Conservation (phyloP, 352 stramenopile genomes). For the Pelagophyceae sp. region DNA sequence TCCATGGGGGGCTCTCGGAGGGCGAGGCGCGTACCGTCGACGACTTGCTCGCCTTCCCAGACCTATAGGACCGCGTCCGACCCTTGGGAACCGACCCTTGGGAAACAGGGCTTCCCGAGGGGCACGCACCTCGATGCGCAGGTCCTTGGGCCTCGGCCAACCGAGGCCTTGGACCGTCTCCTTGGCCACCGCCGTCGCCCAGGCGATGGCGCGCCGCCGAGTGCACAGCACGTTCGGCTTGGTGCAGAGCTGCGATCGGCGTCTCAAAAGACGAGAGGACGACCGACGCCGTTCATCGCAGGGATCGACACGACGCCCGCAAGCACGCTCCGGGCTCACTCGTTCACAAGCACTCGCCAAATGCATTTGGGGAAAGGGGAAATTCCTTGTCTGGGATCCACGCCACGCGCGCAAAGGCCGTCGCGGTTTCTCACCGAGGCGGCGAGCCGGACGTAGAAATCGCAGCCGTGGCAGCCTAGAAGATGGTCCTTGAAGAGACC, state of each 20-base stretch:
- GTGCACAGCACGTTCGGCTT: neutral
- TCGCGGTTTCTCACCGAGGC: neutral
- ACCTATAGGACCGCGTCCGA: neutral
- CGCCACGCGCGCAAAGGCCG: no score
- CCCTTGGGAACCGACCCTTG: neutral
- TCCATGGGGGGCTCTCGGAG: neutral
- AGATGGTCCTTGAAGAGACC: no score
- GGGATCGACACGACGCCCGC: no score
- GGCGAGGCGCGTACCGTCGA: neutral
- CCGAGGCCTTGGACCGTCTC: neutral
- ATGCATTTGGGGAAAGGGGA: no score
- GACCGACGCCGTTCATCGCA: no score
- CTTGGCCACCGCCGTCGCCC: neutral
- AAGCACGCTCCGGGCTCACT: no score
- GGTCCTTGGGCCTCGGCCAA: neutral
- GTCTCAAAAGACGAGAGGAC: no score
- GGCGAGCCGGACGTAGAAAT: constrained; percentile 5
- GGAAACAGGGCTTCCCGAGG: neutral
- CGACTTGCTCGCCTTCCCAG: constrained; percentile 6
- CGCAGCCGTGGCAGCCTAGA: constrained; percentile 17
- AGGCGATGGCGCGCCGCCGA: neutral
- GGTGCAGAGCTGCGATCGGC: no score
- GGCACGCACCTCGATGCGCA: neutral
- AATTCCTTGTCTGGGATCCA: no score
- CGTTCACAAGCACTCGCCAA: no score